phyloP scores from a whole-genome alignment of 2,329 filamentous ascomycete species.

The Hirsutella minnesotensis region DNA sequence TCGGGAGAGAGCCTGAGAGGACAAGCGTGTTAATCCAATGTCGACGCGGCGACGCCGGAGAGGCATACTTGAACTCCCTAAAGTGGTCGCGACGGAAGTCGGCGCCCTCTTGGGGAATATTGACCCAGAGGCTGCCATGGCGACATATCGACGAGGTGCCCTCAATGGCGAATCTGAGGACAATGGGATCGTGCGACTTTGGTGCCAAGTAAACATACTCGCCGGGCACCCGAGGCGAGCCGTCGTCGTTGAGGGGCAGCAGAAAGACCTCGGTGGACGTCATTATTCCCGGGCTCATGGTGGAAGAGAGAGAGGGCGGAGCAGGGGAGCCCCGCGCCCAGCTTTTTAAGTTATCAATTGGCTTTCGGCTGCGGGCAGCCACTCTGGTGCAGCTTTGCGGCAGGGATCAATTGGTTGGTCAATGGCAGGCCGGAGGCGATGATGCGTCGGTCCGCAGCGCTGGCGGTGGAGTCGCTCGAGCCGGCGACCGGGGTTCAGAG shows the following conservation, averaged over 20 bases:
- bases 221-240: constrained; percentile 78
- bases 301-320: constrained; percentile 15
- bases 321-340: constrained; percentile 8
- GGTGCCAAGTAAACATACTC: constrained; percentile 88
- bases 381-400: not conserved
- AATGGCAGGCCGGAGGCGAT: not conserved
- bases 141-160: constrained; percentile 93
- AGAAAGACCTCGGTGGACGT: constrained; percentile 68
- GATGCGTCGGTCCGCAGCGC: too few relatives aligned
- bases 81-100: constrained; percentile 71
- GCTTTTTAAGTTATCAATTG: constrained; percentile 4
- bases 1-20: constrained; percentile 63
- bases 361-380: not conserved
- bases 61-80: constrained; percentile 73
- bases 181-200: constrained; percentile 59
- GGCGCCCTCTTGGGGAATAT: constrained; percentile 69
- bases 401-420: not conserved
- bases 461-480: too few relatives aligned
- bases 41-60: not conserved
- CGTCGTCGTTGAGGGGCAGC: constrained; percentile 82
- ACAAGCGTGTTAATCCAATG: not conserved
- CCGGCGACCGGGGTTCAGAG: too few relatives aligned
- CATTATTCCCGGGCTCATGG: constrained; percentile 50
- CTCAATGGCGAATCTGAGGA: constrained; percentile 80
- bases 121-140: constrained; percentile 91